A percentile compares a stretch with the other conserved stretches of the same genome.
Conservation (phyloP, 345 rosid genomes). For the Linum usitatissimum region DNA sequence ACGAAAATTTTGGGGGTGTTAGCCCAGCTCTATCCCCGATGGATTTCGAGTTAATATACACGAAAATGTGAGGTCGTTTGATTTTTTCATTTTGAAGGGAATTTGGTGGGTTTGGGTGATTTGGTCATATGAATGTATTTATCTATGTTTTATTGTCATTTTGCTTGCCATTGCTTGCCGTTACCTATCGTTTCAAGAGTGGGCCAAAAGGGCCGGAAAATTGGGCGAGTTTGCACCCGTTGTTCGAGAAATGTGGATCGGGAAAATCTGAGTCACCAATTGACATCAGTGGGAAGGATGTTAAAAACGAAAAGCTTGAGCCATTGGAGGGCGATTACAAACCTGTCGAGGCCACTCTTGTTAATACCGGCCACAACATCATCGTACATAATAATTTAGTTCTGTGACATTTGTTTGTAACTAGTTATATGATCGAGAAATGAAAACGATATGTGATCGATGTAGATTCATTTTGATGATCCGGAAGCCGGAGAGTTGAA, state of each 20-base stretch:
- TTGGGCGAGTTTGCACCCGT: slow-evolving; percentile 41
- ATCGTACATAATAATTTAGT: slow-evolving; percentile 19
- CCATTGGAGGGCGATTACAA: slow-evolving; percentile 31
- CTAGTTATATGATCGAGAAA: too few relatives aligned
- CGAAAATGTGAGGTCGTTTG: too few relatives aligned
- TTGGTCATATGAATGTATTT: too few relatives aligned
- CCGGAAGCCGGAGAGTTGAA: slow-evolving; percentile 26
- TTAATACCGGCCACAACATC: slow-evolving; percentile 29
- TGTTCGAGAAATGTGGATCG: slow-evolving; percentile 29
- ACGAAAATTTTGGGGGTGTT: too few relatives aligned
- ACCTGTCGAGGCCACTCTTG: slow-evolving; percentile 41
- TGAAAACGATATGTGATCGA: too few relatives aligned
- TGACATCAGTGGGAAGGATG: slow-evolving; percentile 27
- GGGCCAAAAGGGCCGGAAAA: slow-evolving; percentile 33
- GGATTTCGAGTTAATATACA: too few relatives aligned
- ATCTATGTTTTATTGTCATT: too few relatives aligned
- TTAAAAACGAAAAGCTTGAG: slow-evolving; percentile 16
- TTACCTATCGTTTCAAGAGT: slow-evolving; percentile 26
- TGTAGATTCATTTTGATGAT: slow-evolving; percentile 28
- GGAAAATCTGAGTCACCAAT: slow-evolving; percentile 67
- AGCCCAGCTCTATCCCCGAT: too few relatives aligned
- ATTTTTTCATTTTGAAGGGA: too few relatives aligned
- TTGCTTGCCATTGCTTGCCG: too few relatives aligned
- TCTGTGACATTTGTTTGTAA: too few relatives aligned
- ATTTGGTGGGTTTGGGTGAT: too few relatives aligned